These are phyloP conservation scores for Penicillium occitanis DNA, from an alignment of 2,329 filamentous ascomycete genomes.

Conservation along the genomic window DNA sequence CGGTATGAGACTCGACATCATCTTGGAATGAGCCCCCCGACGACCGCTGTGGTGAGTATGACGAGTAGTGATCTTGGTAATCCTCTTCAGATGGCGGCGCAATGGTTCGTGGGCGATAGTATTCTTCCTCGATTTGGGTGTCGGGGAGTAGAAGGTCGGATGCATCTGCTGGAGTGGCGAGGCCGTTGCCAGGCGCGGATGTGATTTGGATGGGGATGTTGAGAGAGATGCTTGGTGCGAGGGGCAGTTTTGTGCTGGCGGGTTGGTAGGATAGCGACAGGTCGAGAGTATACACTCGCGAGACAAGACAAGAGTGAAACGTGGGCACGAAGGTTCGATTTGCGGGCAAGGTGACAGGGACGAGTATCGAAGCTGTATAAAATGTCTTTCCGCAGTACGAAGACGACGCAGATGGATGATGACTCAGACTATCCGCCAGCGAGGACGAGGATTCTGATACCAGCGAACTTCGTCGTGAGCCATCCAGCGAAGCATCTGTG, in stretches of 20 bases:
- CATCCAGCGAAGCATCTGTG: conserved; percentile 26
- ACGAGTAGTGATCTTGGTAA: conserved; percentile 1
- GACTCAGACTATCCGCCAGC: conserved; percentile 25
- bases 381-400: conserved; percentile 49
- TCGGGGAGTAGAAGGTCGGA: conserved; percentile 26
- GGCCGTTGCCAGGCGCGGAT: conserved; percentile 24
- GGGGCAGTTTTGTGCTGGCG: conserved; percentile 42
- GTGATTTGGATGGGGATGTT: conserved; percentile 47
- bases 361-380: conserved; percentile 63
- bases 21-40: background rate
- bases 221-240: conserved; percentile 42
- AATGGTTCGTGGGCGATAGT: conserved; percentile 32
- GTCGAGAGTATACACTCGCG: conserved; percentile 63
- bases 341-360: conserved; percentile 63
- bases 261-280: conserved; percentile 58
- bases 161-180: conserved; percentile 19
- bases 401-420: conserved; percentile 25
- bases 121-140: conserved; percentile 31
- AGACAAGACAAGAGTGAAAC: conserved; percentile 67
- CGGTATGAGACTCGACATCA: background rate
- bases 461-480: conserved; percentile 31
- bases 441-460: conserved; percentile 30
- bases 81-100: conserved; percentile 21
- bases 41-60: background rate
- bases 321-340: conserved; percentile 67